Conservation (phyloP, 1,284 basidiomycete species). For the Cystobasidium pallidum region DNA sequence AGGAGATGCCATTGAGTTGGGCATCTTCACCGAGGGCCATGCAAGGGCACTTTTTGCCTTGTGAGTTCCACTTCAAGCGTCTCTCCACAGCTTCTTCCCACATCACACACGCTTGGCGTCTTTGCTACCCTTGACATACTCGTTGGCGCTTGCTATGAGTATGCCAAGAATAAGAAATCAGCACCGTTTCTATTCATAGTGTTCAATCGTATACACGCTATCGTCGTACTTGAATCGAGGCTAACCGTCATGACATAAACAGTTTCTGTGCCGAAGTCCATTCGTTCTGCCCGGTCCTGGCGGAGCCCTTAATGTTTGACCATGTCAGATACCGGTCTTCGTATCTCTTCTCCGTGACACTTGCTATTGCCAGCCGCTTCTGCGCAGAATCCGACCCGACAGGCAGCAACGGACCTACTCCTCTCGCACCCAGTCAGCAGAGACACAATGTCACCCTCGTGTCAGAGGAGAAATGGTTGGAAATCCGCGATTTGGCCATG, state of each 20-base stretch:
- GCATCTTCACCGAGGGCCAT: slow-evolving; percentile 7
- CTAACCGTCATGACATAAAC: too few species aligned
- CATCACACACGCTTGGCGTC: too few species aligned
- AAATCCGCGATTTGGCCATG: slow-evolving; percentile 21
- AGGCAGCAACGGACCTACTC: background rate
- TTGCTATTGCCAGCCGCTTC: slow-evolving; percentile 7
- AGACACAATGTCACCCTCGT: background rate
- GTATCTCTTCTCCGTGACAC: slow-evolving; percentile 3
- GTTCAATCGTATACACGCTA: too few species aligned
- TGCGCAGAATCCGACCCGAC: background rate
- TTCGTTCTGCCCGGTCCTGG: slow-evolving; percentile 19
- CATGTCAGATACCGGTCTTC: slow-evolving; percentile 9
- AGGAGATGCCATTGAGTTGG: slow-evolving; percentile 5
- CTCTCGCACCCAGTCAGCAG: slow-evolving; percentile 14
- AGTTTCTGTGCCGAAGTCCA: slow-evolving; percentile 10
- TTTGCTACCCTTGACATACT: too few species aligned
- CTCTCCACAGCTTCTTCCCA: too few species aligned
- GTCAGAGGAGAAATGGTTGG: slow-evolving; percentile 2
- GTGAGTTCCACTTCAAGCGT: too few species aligned
- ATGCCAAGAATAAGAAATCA: too few species aligned
- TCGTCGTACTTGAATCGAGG: too few species aligned
- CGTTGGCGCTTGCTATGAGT: too few species aligned
- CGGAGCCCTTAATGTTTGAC: slow-evolving; percentile 12
- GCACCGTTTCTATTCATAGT: too few species aligned
- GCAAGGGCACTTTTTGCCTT: slow-evolving; percentile 22